phyloP scores from a whole-genome alignment of 192 early-diverging fungal species.

The Chytriomyces confervae region DNA sequence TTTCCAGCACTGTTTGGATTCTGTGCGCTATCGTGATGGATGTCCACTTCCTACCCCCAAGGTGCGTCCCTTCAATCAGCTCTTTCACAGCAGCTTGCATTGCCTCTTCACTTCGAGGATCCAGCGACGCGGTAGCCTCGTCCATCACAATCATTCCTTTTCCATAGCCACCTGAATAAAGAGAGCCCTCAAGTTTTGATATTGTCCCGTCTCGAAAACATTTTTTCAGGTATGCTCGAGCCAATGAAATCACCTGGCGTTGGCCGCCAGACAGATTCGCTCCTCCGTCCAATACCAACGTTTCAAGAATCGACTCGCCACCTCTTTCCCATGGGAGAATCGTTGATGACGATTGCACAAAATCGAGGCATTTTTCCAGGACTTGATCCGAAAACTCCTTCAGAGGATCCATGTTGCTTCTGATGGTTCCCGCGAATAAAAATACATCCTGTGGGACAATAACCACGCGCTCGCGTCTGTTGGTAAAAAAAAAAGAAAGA shows the following conservation, averaged over 20 bases:
- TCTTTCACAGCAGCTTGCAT: conserved; percentile 82
- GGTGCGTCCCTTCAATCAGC: conserved; percentile 61
- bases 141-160: conserved; percentile 56
- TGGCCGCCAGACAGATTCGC: conserved; percentile 84
- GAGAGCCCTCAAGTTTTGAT: too few species aligned
- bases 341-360: conserved; percentile 3
- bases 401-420: conserved; percentile 53
- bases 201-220: conserved; percentile 2
- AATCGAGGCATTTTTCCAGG: conserved; percentile 23
- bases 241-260: conserved; percentile 67
- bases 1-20: conserved; percentile 35
- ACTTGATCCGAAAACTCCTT: conserved; percentile 48
- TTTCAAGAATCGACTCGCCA: conserved; percentile 66
- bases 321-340: conserved; percentile 53
- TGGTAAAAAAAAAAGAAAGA: conserved; percentile 17
- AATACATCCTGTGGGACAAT: conserved; percentile 63
- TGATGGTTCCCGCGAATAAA: conserved; percentile 56
- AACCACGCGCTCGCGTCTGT: conserved; percentile 53
- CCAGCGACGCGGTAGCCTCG: conserved; percentile 85
- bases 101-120: conserved; percentile 78
- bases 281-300: conserved; percentile 74
- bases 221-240: conserved; percentile 46
- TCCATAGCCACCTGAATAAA: not conserved
- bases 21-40: conserved; percentile 90
- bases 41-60: conserved; percentile 69